These are phyloP conservation scores for Polyplosphaeria fusca DNA, from an alignment of 495 filamentous ascomycete genomes.

Conservation along the genomic window DNA sequence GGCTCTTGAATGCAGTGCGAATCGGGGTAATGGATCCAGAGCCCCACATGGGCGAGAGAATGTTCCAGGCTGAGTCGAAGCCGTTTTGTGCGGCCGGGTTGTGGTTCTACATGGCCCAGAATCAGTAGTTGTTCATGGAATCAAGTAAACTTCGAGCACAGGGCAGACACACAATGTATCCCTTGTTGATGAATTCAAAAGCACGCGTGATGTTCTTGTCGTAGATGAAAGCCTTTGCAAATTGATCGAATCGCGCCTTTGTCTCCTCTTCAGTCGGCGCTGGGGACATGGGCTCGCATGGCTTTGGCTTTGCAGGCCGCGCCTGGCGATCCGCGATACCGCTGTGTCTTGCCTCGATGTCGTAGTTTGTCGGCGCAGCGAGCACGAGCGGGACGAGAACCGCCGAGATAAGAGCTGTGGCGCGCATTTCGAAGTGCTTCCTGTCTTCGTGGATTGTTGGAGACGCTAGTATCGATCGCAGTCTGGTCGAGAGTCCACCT, in stretches of 20 bases:
- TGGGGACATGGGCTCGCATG: constrained; percentile 14
- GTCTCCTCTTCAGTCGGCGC: constrained; percentile 30
- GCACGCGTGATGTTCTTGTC: constrained; percentile 42
- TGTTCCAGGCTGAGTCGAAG: constrained; percentile 40
- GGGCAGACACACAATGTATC: constrained; percentile 39
- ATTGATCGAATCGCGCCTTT: constrained; percentile 35
- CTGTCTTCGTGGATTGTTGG: not conserved
- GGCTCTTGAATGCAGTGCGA: constrained; percentile 35
- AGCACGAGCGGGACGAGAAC: not conserved
- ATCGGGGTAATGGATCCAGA: constrained; percentile 33
- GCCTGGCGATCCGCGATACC: not conserved
- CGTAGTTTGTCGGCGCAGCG: not conserved
- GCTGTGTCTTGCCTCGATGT: not conserved
- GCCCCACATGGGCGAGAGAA: constrained; percentile 40
- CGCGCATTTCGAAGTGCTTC: constrained; percentile 5
- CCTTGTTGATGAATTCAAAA: constrained; percentile 41
- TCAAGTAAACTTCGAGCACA: not conserved
- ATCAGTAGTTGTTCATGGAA: not conserved
- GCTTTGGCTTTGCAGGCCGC: constrained; percentile 15
- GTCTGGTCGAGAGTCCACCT: not conserved
- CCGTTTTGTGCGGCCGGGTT: constrained; percentile 43
- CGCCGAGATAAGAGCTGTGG: constrained; percentile 4
- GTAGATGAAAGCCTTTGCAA: constrained; percentile 41
- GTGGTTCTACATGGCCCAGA: constrained; percentile 41
- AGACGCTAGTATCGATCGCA: not conserved